Percentiles rank a stretch among this genome's conserved stretches.
Evolutionary conservation across 495 filamentous ascomycete species (phyloP).

Genomic region (Lophiotrema nucula): DNA sequence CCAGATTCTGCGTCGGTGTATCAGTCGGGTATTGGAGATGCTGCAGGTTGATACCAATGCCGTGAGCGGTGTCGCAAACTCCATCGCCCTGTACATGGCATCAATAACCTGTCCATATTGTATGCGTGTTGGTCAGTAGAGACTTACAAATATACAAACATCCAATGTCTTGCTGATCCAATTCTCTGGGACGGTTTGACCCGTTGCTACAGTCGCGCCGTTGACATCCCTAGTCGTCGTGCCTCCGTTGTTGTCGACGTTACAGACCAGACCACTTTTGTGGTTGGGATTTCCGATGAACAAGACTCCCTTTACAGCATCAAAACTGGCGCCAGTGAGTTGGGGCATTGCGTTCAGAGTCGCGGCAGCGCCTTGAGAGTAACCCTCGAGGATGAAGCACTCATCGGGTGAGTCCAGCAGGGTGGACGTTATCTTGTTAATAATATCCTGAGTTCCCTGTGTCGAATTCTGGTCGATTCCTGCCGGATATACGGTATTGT

Average conservation of each 20-base stretch:
- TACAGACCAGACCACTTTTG: conserved; percentile 19
- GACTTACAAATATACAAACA: conserved; percentile 1
- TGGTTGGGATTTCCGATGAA: conserved; percentile 24
- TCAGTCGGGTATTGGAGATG: background rate
- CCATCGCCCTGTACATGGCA: background rate
- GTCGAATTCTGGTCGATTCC: conserved; percentile 16
- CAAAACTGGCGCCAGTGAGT: conserved; percentile 16
- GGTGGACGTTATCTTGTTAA: conserved; percentile 11
- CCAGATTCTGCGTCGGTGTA: background rate
- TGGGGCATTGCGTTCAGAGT: conserved; percentile 13
- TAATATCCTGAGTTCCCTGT: conserved; percentile 9
- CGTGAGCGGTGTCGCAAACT: conserved; percentile 3
- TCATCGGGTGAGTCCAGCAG: background rate
- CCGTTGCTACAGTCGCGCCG: background rate
- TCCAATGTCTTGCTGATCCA: conserved; percentile 19
- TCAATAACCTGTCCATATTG: background rate
- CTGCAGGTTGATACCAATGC: background rate
- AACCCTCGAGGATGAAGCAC: conserved; percentile 26
- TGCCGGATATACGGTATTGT: conserved; percentile 26
- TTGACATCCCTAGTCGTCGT: conserved; percentile 21
- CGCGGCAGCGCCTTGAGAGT: conserved; percentile 28
- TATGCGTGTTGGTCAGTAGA: background rate
- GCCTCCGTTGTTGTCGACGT: conserved; percentile 22
- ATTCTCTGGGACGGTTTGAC: conserved; percentile 5
- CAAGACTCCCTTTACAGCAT: conserved; percentile 24